These are phyloP conservation scores for Globisporangium paroecandrum DNA, from an alignment of 352 stramenopile species.

Conservation along the genomic window DNA sequence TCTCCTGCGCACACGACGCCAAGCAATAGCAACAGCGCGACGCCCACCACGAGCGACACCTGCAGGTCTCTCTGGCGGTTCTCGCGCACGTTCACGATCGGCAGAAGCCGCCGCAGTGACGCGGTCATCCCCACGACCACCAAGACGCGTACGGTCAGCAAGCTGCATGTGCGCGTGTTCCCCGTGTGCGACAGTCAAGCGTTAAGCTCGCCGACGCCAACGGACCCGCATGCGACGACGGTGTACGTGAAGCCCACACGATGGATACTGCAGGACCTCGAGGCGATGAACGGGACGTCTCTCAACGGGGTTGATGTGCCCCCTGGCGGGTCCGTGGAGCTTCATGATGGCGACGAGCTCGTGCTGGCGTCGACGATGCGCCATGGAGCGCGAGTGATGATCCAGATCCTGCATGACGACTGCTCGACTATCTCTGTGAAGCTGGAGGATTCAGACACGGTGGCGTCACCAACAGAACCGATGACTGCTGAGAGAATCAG, in stretches of 20 bases:
- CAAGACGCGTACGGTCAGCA: conserved; percentile 76
- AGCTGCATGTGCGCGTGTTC: conserved; percentile 62
- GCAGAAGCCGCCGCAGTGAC: conserved; percentile 65
- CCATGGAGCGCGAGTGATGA: conserved; percentile 47
- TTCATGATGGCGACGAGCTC: conserved; percentile 68
- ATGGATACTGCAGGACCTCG: conserved; percentile 79
- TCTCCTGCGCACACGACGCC: background rate
- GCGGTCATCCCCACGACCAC: conserved; percentile 66
- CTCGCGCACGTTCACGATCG: conserved; percentile 56
- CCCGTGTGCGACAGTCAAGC: conserved; percentile 24
- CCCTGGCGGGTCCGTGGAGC: conserved; percentile 46
- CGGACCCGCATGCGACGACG: background rate
- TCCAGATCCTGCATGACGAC: conserved; percentile 44
- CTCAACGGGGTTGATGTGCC: conserved; percentile 67
- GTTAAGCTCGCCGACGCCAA: background rate
- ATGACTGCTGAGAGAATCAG: conserved; percentile 14
- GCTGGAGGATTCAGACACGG: conserved; percentile 19
- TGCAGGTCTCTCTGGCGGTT: conserved; percentile 39
- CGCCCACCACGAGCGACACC: background rate
- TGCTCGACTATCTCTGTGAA: conserved; percentile 42
- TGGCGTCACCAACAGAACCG: background rate
- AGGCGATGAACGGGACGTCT: conserved; percentile 77
- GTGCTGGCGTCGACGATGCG: conserved; percentile 65
- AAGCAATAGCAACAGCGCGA: background rate
- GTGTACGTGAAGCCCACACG: conserved; percentile 24